A percentile compares a stretch with the other conserved stretches of the same genome.
Evolutionary conservation across 306 rosid genomes (phyloP).

Genomic region (Purshia tridentata): DNA sequence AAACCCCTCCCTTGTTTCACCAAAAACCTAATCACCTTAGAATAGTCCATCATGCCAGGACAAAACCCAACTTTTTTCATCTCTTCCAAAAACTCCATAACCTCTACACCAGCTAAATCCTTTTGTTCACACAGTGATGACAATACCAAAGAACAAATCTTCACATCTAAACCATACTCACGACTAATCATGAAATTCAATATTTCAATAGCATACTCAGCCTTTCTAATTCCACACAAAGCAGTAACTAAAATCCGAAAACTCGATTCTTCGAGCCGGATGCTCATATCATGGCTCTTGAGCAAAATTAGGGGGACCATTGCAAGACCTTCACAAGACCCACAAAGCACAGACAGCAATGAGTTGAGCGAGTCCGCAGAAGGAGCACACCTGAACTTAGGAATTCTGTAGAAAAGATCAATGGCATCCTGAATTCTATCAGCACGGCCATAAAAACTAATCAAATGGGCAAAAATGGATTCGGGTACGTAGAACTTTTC

Average conservation of each 20-base stretch:
- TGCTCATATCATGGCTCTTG: constrained; percentile 53
- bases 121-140: constrained; percentile 49
- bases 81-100: constrained; percentile 49
- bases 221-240: constrained; percentile 53
- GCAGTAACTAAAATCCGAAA: constrained; percentile 56
- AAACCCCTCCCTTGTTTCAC: constrained; percentile 48
- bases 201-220: constrained; percentile 61
- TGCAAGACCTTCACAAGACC: constrained; percentile 41
- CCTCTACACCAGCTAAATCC: constrained; percentile 35
- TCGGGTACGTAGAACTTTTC: constrained; percentile 65
- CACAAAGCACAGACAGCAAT: constrained; percentile 59
- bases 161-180: constrained; percentile 57
- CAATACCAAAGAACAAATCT: constrained; percentile 60
- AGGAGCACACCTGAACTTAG: constrained; percentile 73
- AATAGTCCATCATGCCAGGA: constrained; percentile 59
- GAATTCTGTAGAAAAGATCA: constrained; percentile 55
- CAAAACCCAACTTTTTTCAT: constrained; percentile 58
- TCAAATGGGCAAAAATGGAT: constrained; percentile 42
- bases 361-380: constrained; percentile 58
- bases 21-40: constrained; percentile 54
- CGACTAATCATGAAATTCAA: constrained; percentile 51
- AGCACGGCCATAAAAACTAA: constrained; percentile 36
- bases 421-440: constrained; percentile 53
- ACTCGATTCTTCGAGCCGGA: constrained; percentile 65
- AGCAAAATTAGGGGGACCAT: constrained; percentile 66